Percentiles rank a stretch among this genome's conserved stretches.
Conservation (phyloP, 129 eudicot genomes). For the Apium graveolens region DNA sequence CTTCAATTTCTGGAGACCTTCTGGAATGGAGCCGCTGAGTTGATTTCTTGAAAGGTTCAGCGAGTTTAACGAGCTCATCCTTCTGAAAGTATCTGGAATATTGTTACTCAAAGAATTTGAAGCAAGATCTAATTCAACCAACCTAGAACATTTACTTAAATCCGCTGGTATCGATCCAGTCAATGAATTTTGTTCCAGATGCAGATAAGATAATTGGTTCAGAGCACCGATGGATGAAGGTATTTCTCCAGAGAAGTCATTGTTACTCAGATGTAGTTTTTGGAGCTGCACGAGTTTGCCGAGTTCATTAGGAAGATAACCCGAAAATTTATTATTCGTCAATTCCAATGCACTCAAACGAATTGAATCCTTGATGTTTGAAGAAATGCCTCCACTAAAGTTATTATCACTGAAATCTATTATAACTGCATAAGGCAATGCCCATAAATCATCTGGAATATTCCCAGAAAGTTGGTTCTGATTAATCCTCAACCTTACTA, state of each 20-base stretch:
- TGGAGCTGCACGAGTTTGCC: constrained; percentile 50
- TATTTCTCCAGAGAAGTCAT: constrained; percentile 62
- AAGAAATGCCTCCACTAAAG: constrained; percentile 54
- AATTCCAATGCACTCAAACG: constrained; percentile 49
- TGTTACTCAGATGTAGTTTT: constrained; percentile 54
- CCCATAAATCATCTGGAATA: constrained; percentile 63
- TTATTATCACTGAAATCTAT: constrained; percentile 73
- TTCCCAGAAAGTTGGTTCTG: constrained; percentile 62
- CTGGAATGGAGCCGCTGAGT: constrained; percentile 62
- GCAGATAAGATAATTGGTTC: constrained; percentile 56
- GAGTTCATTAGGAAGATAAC: constrained; percentile 56
- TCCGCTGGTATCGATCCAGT: constrained; percentile 70
- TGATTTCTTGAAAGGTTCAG: constrained; percentile 64
- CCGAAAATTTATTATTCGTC: constrained; percentile 57
- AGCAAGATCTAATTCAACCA: constrained; percentile 71
- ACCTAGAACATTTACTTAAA: constrained; percentile 50
- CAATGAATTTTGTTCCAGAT: constrained; percentile 51
- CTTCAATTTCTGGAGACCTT: constrained; percentile 39
- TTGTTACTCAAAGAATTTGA: constrained; percentile 45
- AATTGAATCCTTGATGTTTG: constrained; percentile 37
- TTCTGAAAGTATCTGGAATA: constrained; percentile 47
- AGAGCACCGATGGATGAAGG: constrained; percentile 45
- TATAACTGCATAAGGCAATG: constrained; percentile 45
- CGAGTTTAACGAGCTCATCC: constrained; percentile 54
- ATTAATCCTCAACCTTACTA: constrained; percentile 62